These are phyloP conservation scores for Gossypium longicalyx DNA, from an alignment of 345 rosid genomes.

Conservation along the genomic window DNA sequence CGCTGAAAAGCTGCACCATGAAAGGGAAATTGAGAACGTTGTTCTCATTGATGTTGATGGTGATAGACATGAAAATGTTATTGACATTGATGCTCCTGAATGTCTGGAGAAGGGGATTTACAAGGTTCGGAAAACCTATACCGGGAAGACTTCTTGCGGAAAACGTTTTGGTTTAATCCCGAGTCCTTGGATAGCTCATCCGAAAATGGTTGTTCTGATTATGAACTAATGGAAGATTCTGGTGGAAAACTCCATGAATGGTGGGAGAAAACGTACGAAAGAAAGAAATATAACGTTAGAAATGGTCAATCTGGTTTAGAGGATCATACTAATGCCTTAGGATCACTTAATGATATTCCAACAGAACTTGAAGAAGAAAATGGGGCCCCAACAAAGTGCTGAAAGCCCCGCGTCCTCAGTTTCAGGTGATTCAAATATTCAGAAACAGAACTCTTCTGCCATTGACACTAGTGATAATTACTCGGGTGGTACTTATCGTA, in stretches of 20 bases:
- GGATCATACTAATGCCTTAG: slow-evolving; percentile 31
- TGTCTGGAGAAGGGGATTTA: slow-evolving; percentile 32
- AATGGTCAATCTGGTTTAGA: slow-evolving; percentile 26
- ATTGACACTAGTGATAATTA: not conserved
- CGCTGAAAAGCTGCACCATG: slow-evolving; percentile 28
- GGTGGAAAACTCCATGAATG: slow-evolving; percentile 46
- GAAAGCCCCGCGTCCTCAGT: slow-evolving; percentile 23
- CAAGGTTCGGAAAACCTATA: slow-evolving; percentile 31
- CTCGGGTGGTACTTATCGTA: not conserved
- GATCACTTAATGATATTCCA: slow-evolving; percentile 22
- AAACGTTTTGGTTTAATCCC: slow-evolving; percentile 43
- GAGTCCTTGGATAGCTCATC: slow-evolving; percentile 34
- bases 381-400: slow-evolving; percentile 21
- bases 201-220: slow-evolving; percentile 58
- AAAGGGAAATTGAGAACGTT: slow-evolving; percentile 40
- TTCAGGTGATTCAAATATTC: slow-evolving; percentile 21
- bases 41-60: slow-evolving; percentile 63
- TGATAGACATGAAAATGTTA: slow-evolving; percentile 45
- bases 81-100: slow-evolving; percentile 56
- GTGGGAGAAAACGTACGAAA: slow-evolving; percentile 59
- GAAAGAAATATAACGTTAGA: slow-evolving; percentile 31
- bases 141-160: slow-evolving; percentile 25
- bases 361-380: slow-evolving; percentile 20
- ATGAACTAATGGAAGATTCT: slow-evolving; percentile 66
- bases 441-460: not conserved